These are phyloP conservation scores for Geotrichum phurueaensis DNA, from an alignment of 1,139 yeast genomes.

Conservation along the genomic window DNA sequence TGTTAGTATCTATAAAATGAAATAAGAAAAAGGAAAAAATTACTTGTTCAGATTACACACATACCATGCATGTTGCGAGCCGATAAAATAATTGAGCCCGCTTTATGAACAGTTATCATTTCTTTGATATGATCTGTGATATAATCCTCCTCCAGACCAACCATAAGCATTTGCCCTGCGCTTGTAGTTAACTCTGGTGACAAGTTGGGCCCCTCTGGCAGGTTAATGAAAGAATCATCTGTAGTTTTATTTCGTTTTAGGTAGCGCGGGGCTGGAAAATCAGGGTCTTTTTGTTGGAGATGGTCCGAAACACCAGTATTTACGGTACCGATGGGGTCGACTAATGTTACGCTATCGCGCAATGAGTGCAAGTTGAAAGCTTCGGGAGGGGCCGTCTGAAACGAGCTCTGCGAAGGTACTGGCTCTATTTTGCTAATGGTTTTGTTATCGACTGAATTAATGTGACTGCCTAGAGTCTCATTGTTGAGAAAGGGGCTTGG, in stretches of 20 bases:
- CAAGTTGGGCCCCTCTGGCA: constrained; percentile 3
- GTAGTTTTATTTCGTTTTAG: background rate
- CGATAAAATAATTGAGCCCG: constrained; percentile 54
- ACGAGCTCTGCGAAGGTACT: too few relatives aligned
- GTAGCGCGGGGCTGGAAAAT: background rate
- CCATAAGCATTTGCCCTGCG: constrained; percentile 54
- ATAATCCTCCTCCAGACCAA: constrained; percentile 56
- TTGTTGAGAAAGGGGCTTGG: too few relatives aligned
- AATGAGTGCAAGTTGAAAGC: too few relatives aligned
- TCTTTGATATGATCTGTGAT: constrained; percentile 54
- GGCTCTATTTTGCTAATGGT: too few relatives aligned
- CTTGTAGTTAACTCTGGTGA: constrained; percentile 25
- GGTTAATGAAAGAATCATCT: background rate
- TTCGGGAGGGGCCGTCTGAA: too few relatives aligned
- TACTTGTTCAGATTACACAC: background rate
- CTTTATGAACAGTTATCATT: constrained; percentile 48
- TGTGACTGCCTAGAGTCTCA: too few relatives aligned
- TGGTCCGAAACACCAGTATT: too few relatives aligned
- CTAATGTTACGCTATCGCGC: too few relatives aligned
- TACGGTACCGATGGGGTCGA: too few relatives aligned
- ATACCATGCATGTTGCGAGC: constrained; percentile 44
- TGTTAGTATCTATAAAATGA: background rate
- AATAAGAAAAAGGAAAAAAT: background rate
- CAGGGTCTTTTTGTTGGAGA: background rate
- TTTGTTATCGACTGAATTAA: too few relatives aligned